Conservation (phyloP, 2,329 filamentous ascomycete species). For the Arthroderma sp. region DNA sequence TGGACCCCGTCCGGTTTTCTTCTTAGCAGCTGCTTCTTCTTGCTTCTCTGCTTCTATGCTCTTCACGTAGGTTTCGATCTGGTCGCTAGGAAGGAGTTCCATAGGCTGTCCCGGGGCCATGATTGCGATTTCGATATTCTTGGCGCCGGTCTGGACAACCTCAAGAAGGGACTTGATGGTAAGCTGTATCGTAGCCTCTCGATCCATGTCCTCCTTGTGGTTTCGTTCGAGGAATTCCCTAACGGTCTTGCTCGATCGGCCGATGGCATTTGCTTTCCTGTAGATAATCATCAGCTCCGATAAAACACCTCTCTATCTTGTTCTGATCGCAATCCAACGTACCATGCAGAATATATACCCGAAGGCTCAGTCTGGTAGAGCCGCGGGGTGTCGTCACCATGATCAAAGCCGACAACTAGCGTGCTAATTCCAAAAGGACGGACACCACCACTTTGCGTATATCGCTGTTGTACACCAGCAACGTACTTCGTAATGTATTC, state of each 20-base stretch:
- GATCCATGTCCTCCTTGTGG: slow-evolving; percentile 96
- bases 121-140: slow-evolving; percentile 99
- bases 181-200: slow-evolving; percentile 87
- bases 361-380: slow-evolving; percentile 99
- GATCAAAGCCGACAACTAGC: slow-evolving; percentile 95
- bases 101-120: slow-evolving; percentile 87
- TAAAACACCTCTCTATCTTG: background rate
- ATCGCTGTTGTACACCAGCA: slow-evolving; percentile 93
- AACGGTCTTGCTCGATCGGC: slow-evolving; percentile 95
- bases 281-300: slow-evolving; percentile 3
- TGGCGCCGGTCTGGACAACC: slow-evolving; percentile 95
- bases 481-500: slow-evolving; percentile 99
- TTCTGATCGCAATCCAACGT: slow-evolving; percentile 22
- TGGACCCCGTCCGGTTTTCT: slow-evolving; percentile 58
- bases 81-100: slow-evolving; percentile 87
- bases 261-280: slow-evolving; percentile 99
- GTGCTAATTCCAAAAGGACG: slow-evolving; percentile 98
- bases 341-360: slow-evolving; percentile 98
- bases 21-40: slow-evolving; percentile 81
- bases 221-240: slow-evolving; percentile 97
- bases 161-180: slow-evolving; percentile 97
- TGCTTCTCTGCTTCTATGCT: slow-evolving; percentile 99
- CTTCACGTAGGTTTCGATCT: slow-evolving; percentile 96
- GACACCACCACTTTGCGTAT: slow-evolving; percentile 97
- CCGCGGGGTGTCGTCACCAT: slow-evolving; percentile 73